phyloP scores from a whole-genome alignment of 2,329 filamentous ascomycete genomes.

The Cladophialophora carrionii region DNA sequence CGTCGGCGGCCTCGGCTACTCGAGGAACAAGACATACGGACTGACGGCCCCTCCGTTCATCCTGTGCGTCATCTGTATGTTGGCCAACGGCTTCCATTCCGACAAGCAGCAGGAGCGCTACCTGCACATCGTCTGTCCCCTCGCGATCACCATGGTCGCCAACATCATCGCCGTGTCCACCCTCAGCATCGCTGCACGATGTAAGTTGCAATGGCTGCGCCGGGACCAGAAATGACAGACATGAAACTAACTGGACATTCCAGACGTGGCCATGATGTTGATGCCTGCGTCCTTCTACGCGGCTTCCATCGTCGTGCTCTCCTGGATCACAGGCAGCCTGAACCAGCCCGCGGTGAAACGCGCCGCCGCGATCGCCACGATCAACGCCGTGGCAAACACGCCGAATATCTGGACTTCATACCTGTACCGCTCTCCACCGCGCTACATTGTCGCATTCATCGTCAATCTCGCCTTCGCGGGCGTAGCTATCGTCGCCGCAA shows the following conservation, averaged over 20 bases:
- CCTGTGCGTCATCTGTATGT: conserved; percentile 56
- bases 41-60: conserved; percentile 31
- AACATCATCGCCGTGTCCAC: conserved; percentile 72
- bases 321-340: conserved; percentile 76
- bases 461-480: conserved; percentile 36
- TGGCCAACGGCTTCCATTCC: conserved; percentile 70
- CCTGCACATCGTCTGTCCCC: conserved; percentile 66
- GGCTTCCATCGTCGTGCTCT: conserved; percentile 65
- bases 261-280: conserved; percentile 69
- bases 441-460: conserved; percentile 38
- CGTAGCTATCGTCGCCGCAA: conserved; percentile 36
- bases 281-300: conserved; percentile 56
- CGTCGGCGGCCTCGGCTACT: conserved; percentile 67
- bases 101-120: conserved; percentile 72
- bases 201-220: background rate
- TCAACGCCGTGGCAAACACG: conserved; percentile 71
- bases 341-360: conserved; percentile 76
- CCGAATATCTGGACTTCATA: conserved; percentile 38
- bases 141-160: conserved; percentile 63
- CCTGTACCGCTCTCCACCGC: conserved; percentile 38
- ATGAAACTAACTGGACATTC: background rate
- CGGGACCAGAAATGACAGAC: background rate
- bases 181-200: conserved; percentile 62
- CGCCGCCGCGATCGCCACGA: conserved; percentile 71
- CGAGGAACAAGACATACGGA: conserved; percentile 49